These are phyloP conservation scores for Laguncularia racemosa DNA, from an alignment of 345 rosid species.

Conservation along the genomic window DNA sequence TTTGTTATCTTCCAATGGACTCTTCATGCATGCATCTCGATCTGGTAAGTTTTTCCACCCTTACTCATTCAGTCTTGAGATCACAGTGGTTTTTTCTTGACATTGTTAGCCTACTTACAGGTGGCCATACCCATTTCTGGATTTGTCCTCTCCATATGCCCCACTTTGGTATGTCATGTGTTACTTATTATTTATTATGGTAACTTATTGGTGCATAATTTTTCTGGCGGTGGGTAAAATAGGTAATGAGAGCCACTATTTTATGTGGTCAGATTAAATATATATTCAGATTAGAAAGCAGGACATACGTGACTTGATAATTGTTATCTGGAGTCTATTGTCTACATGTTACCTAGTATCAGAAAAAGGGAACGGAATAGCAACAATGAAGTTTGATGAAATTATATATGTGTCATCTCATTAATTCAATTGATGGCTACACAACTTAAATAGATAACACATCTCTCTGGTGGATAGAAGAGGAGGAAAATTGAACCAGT, in stretches of 20 bases:
- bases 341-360: no score
- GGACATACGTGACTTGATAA: no score
- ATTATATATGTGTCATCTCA: no score
- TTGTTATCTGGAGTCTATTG: no score
- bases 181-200: background rate
- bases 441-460: no score
- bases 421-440: no score
- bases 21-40: constrained; percentile 36
- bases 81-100: background rate
- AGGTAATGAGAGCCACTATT: background rate
- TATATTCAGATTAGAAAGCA: no score
- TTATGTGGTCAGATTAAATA: background rate
- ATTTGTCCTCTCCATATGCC: constrained; percentile 43
- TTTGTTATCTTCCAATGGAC: constrained; percentile 61
- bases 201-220: background rate
- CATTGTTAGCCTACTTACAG: constrained; percentile 16
- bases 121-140: constrained; percentile 80
- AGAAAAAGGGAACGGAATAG: no score
- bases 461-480: no score
- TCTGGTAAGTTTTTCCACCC: constrained; percentile 23
- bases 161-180: constrained; percentile 35
- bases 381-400: no score
- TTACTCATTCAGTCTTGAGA: background rate
- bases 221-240: background rate
- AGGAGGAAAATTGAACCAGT: no score